Evolutionary conservation across 306 rosid genomes (phyloP), one percentile per base, ranked within the genome.

Genomic region (Dryas octopetala): DNA sequence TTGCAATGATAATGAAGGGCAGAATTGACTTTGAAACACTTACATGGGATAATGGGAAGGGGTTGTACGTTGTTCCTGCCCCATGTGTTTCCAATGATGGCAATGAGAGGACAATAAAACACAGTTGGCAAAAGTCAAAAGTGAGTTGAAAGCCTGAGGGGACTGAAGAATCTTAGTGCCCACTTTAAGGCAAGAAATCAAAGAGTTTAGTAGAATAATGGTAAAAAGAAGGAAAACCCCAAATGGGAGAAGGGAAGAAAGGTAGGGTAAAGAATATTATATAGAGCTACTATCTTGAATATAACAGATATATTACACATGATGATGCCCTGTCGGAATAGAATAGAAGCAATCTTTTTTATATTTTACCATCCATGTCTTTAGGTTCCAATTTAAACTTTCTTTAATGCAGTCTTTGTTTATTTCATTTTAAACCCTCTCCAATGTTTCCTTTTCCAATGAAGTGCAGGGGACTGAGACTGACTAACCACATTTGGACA

Each of bases 311-410:
- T 80, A 78, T 43, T 78, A 26, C 76, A 51, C 19, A 68, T 63
- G 46, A 74, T 79, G 82, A 85, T 84, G 86, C 71, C 66, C 50
- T 90, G 96, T 85, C 86, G 89, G 92, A 86, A 88, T 77, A 68
- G 92, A 86, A 88, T 77, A 68, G 91, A 90, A 87, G 72, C 70
- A 50, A 55, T 68, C 62, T 73, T 81, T 78, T 51, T 81, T 49
- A 17, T 78, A 53, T 67, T 71, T 48, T 72, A 76, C 62, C 71
- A 11, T 62, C 74, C 83, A 43, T 62, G 77, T 57, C 67, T 16
- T 19, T 41, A 4, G 65, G 62, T 78, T 62, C 62, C 41, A 16
- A 46, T 78, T 70, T 53, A 53, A 40, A 19, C 58, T 15, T 62
- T 70, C 43, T 62, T 3, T 10, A 46, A 53, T 54, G 53, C 41